phyloP scores from a whole-genome alignment of 768 basidiomycete species.

The Boletus reticuloceps region DNA sequence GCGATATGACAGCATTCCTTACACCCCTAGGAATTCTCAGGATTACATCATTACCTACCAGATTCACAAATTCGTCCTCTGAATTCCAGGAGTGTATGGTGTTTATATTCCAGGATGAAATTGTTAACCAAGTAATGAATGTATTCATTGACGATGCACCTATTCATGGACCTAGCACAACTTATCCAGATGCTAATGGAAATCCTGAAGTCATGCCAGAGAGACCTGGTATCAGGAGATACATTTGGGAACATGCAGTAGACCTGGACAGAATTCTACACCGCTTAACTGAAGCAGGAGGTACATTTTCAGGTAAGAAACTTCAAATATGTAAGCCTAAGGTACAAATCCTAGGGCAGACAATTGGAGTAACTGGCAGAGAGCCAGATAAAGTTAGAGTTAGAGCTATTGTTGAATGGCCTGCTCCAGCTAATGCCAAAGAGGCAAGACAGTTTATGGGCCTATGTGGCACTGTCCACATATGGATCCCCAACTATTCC shows the following conservation, averaged over 20 bases:
- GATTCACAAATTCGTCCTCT: no score
- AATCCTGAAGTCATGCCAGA: neutral
- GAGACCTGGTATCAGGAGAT: neutral
- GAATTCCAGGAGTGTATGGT: neutral
- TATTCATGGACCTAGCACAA: neutral
- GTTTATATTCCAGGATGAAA: neutral
- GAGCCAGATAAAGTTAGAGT: neutral
- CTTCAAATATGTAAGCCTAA: neutral
- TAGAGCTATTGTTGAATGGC: neutral
- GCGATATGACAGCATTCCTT: neutral
- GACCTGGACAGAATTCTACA: neutral
- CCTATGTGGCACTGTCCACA: neutral
- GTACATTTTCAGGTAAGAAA: neutral
- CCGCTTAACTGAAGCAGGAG: neutral
- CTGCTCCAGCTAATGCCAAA: neutral
- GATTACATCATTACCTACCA: no score
- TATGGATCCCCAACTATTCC: neutral
- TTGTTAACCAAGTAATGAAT: neutral
- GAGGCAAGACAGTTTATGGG: neutral
- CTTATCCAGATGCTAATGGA: neutral
- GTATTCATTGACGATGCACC: neutral
- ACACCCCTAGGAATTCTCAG: neutral
- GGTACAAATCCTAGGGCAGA: neutral
- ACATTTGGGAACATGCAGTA: neutral
- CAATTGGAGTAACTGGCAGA: neutral